These are phyloP conservation scores for Asterophora parasitica DNA, from an alignment of 768 basidiomycete species.

Conservation along the genomic window DNA sequence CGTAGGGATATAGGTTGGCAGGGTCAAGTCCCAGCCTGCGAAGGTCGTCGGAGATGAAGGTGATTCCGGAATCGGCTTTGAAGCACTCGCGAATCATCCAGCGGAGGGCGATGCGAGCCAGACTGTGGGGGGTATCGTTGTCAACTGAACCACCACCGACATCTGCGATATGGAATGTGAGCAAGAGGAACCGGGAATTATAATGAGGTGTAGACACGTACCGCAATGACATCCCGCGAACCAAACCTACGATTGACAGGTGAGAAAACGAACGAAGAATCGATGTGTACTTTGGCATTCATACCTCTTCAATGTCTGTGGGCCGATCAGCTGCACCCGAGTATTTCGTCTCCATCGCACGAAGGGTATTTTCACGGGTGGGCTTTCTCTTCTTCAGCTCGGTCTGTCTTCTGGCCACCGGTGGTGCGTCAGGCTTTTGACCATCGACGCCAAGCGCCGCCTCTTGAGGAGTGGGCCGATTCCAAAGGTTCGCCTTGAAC, in stretches of 20 bases:
- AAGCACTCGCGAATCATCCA: conserved; percentile 78
- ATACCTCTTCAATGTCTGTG: conserved; percentile 40
- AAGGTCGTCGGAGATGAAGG: conserved; percentile 49
- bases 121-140: conserved; percentile 41
- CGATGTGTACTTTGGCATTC: too few relatives aligned
- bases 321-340: conserved; percentile 13
- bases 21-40: conserved; percentile 46
- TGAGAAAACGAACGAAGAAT: too few relatives aligned
- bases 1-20: conserved; percentile 37
- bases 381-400: not conserved
- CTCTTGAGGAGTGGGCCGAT: conserved; percentile 22
- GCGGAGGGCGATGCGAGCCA: conserved; percentile 51
- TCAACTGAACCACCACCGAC: conserved; percentile 29
- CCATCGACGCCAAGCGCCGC: too few relatives aligned
- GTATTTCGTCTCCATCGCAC: conserved; percentile 24
- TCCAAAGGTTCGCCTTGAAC: conserved; percentile 38
- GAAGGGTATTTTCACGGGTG: conserved; percentile 7
- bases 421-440: conserved; percentile 9
- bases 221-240: conserved; percentile 39
- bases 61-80: conserved; percentile 53
- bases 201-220: too few relatives aligned
- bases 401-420: too few relatives aligned
- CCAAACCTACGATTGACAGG: conserved; percentile 32
- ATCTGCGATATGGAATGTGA: conserved; percentile 13
- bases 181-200: too few relatives aligned